Evolutionary conservation across 169 alveolate species (phyloP).

Genomic region (Plasmodium reichenowi): DNA sequence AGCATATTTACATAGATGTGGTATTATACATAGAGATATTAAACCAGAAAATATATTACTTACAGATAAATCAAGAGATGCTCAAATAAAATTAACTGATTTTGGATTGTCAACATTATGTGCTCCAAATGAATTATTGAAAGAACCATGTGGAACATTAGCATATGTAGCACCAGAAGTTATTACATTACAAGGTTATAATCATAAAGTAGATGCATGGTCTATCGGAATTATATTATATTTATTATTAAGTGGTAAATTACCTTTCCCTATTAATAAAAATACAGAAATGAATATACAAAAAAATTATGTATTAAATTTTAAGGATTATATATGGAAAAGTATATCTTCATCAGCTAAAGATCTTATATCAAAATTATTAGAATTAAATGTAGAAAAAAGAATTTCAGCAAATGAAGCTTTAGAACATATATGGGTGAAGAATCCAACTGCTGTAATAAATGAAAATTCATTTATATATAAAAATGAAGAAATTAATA

Average conservation of each 20-base stretch:
- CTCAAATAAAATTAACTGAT: conserved; percentile 95
- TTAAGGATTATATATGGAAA: conserved; percentile 89
- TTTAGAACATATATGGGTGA: conserved; percentile 90
- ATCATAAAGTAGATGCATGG: conserved; percentile 93
- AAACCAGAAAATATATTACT: conserved; percentile 97
- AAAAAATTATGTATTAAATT: conserved; percentile 77
- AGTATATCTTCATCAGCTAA: conserved; percentile 87
- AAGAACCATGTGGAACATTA: conserved; percentile 93
- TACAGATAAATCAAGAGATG: conserved; percentile 91
- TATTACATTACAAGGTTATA: conserved; percentile 90
- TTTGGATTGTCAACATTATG: conserved; percentile 94
- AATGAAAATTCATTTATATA: conserved; percentile 81
- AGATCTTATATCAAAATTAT: conserved; percentile 81
- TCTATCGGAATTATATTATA: conserved; percentile 94
- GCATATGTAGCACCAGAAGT: conserved; percentile 95
- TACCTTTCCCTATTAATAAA: conserved; percentile 91
- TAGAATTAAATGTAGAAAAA: conserved; percentile 82
- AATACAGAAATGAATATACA: conserved; percentile 75
- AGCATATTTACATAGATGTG: conserved; percentile 95
- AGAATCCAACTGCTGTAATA: conserved; percentile 89
- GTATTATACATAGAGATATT: conserved; percentile 96
- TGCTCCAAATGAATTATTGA: conserved; percentile 89
- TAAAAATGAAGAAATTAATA: conserved; percentile 71
- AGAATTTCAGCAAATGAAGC: conserved; percentile 89
- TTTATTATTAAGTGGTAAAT: conserved; percentile 90